These are phyloP conservation scores for Lachancea meyersii DNA, from an alignment of 805 yeast species.

Conservation along the genomic window DNA sequence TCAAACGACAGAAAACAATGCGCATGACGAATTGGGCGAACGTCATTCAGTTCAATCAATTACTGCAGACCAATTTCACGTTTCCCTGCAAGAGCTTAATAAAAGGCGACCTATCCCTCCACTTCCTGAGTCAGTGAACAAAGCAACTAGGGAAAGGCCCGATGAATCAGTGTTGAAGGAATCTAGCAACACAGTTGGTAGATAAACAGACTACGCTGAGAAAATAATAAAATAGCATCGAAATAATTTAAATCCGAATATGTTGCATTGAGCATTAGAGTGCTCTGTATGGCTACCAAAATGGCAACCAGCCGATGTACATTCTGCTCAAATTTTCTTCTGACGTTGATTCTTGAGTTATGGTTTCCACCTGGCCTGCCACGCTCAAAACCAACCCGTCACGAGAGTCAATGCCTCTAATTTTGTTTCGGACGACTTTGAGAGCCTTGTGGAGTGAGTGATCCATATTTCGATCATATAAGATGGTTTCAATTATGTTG, in stretches of 20 bases:
- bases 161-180: too few species aligned
- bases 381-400: conserved; percentile 86
- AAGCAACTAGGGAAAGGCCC: background rate
- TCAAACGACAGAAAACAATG: background rate
- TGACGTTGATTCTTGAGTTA: conserved; percentile 77
- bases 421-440: conserved; percentile 65
- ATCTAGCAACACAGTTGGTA: too few species aligned
- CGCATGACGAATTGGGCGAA: background rate
- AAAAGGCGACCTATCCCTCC: conserved; percentile 10
- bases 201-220: too few species aligned
- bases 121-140: background rate
- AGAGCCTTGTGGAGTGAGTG: conserved; percentile 61
- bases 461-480: conserved; percentile 62
- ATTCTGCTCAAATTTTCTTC: conserved; percentile 66
- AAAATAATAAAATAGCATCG: background rate
- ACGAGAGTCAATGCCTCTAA: conserved; percentile 73
- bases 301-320: conserved; percentile 93
- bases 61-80: background rate
- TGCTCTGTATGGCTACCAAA: conserved; percentile 37
- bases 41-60: background rate
- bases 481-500: conserved; percentile 86
- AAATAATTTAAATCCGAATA: background rate
- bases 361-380: conserved; percentile 85
- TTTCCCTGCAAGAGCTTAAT: conserved; percentile 5
- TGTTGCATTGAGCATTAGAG: background rate